A percentile compares a stretch with the other conserved stretches of the same genome.
Conservation (phyloP, 1,139 yeast genomes). For the Eremothecium sinecaudum region DNA sequence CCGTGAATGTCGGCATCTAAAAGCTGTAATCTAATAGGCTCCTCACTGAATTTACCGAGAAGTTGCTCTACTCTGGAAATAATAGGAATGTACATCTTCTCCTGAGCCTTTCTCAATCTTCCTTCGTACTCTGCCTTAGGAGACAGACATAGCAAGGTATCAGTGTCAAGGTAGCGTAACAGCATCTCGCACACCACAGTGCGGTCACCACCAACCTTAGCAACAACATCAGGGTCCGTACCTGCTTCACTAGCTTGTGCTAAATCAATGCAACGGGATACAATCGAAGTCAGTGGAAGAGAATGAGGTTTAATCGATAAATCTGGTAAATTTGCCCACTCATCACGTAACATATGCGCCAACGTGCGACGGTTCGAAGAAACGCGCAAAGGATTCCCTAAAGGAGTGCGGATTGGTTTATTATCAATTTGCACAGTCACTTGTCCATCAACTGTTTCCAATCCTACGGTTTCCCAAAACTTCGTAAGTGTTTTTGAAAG, state of each 20-base stretch:
- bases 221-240: conserved; percentile 40
- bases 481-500: conserved; percentile 60
- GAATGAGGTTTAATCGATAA: conserved; percentile 69
- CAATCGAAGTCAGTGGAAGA: conserved; percentile 78
- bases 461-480: conserved; percentile 77
- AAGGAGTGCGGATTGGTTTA: conserved; percentile 74
- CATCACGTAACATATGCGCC: conserved; percentile 73
- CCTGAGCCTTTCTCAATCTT: conserved; percentile 62
- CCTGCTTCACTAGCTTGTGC: conserved; percentile 20
- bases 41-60: conserved; percentile 40
- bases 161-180: conserved; percentile 83
- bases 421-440: conserved; percentile 57
- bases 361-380: conserved; percentile 53
- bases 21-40: conserved; percentile 38
- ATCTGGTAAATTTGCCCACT: conserved; percentile 73
- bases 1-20: conserved; percentile 79
- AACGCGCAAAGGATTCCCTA: conserved; percentile 59
- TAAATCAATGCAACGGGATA: conserved; percentile 78
- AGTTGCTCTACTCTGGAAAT: conserved; percentile 56
- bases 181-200: conserved; percentile 47
- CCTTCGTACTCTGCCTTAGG: conserved; percentile 83
- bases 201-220: conserved; percentile 49
- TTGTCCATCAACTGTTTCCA: conserved; percentile 32
- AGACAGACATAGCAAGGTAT: conserved; percentile 78
- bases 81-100: conserved; percentile 64